Base-by-base conservation (phyloP, 163 green algal species). In the Chloroidium sp. region DNA sequence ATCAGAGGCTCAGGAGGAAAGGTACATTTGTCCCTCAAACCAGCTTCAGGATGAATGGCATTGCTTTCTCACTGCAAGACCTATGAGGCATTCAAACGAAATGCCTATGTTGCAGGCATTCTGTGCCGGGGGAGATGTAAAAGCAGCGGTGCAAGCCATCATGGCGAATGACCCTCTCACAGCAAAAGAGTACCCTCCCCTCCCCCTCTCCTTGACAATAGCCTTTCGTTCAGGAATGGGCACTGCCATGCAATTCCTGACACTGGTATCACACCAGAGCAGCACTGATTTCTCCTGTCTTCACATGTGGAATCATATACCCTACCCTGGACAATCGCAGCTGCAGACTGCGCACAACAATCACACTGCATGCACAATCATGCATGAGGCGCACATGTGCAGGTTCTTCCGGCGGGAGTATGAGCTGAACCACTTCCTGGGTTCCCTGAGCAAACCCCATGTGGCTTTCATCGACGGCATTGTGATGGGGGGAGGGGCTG, bases 381-480 rank as follows among this genome's bases (percentile, higher is more conserved):
- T 4, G 61, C 0, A 59, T 62, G 68, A 3, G 14, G 2, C 59
- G 60, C n/a, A 1, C n/a, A 36, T 36, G 3, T 78, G 78, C 81
- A 87, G 80, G 12, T 95, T 97, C 74, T 97, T 97, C 85, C 61
- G 78, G 2, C 61, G 69, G 0, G 94, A 98, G 88, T 98, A 98
- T 83, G 69, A 69, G 12, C 84, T 96, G 59, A 91, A 98, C 85
- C 86, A 93, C 72, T 64, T 87, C 61, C 93, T 98, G 79, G 86
- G 87, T 1, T 81, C 80, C 36, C 82, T 93, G 60, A 64, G 36
- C 36, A 88, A 92, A 79, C 91, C 92, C 0, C 93, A 97, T 81
- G 86, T 98, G 0, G 89, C 92, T 0, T 62, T 99, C 6, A 86
- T 98, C 12, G 93, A 99, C 80, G 95, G 96, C 77, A 93, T 98